Base-by-base conservation (phyloP, 192 early-diverging fungal species). In the Backusella liffmaniae region DNA sequence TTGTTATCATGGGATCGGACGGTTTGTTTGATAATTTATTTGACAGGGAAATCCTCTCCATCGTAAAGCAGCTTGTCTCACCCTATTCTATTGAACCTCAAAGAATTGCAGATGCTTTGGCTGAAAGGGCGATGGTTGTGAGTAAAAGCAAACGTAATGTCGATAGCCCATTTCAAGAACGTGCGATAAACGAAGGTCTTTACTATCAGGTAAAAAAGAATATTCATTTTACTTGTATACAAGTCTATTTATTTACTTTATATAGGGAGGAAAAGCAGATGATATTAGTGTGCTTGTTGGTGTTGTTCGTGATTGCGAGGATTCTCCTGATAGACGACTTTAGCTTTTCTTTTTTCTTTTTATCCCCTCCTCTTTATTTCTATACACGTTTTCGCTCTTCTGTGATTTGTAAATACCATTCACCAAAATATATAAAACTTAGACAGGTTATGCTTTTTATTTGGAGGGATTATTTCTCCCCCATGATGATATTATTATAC, bases 1-100 rank as follows among this genome's bases (percentile, higher is more conserved):
- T 99, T 65, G 91, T 99, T 12, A 88, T 99, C 16, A 78, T 99
- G 67, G 98, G 92, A 29, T 91, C 93, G 4, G 98, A 99, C 83
- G 97, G 98, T 16, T 86, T 99, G 68, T 98, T 97, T 86, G 98
- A 99, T 87, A 99, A 99, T 80, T 83, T 99, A 37, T 98, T 97
- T 87, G 98, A 99, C 78, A 94, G 96, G 44, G 98, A 99, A 74
- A 96, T 99, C 80, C 82, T 99, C 29, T 66, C 41, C 30, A 67
- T 49, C 39, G 77, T 72, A 15, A 36, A 73, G 9, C 30, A 16
- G 9, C 34, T 68, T 1, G 5, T 62, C 2, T 44, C 67, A 12
- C 34, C 32, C 16, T 62, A 41, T 70, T 30, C 79, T 37, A 72
- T 84, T 42, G 92, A 95, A 42, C 96, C 96, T 29, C 88, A 90